These are phyloP conservation scores for Russula vinacea DNA, from an alignment of 768 basidiomycete genomes.

Conservation along the genomic window DNA sequence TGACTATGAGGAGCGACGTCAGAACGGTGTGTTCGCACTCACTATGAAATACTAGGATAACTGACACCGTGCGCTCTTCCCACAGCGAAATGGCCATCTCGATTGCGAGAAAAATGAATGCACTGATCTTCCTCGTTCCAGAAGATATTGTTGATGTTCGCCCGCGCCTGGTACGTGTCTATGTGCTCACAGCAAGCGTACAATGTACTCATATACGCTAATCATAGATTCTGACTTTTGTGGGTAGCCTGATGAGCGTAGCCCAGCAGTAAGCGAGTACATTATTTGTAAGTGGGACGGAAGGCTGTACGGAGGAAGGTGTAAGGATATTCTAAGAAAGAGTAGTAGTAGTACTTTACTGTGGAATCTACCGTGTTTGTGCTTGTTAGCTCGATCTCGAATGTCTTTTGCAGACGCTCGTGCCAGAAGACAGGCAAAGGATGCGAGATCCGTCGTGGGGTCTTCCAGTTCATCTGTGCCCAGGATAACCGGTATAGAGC, in stretches of 20 bases:
- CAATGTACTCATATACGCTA: neutral
- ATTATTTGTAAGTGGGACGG: constrained; percentile 13
- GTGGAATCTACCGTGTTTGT: constrained; percentile 26
- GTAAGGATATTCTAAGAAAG: constrained; percentile 13
- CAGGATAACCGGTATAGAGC: neutral
- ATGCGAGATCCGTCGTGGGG: constrained; percentile 19
- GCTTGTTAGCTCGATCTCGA: constrained; percentile 25
- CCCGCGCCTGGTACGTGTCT: constrained; percentile 63
- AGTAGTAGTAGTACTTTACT: constrained; percentile 13
- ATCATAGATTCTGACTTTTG: constrained; percentile 85
- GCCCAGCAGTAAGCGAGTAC: constrained; percentile 37
- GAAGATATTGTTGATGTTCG: constrained; percentile 97
- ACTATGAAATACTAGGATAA: too few relatives aligned
- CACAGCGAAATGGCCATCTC: constrained; percentile 95
- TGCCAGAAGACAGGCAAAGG: constrained; percentile 21
- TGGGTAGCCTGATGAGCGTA: constrained; percentile 86
- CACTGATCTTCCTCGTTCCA: constrained; percentile 92
- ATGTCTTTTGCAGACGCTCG: constrained; percentile 25
- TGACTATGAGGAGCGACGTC: constrained; percentile 81
- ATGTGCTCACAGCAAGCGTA: neutral
- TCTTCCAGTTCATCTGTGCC: constrained; percentile 7
- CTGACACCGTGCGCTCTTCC: constrained; percentile 11
- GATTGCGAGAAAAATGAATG: constrained; percentile 97
- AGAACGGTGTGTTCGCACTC: constrained; percentile 68
- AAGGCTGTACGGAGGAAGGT: neutral